These are phyloP conservation scores for Syncephalis plumigaleata DNA, from an alignment of 371 early-diverging fungal species.

Conservation along the genomic window DNA sequence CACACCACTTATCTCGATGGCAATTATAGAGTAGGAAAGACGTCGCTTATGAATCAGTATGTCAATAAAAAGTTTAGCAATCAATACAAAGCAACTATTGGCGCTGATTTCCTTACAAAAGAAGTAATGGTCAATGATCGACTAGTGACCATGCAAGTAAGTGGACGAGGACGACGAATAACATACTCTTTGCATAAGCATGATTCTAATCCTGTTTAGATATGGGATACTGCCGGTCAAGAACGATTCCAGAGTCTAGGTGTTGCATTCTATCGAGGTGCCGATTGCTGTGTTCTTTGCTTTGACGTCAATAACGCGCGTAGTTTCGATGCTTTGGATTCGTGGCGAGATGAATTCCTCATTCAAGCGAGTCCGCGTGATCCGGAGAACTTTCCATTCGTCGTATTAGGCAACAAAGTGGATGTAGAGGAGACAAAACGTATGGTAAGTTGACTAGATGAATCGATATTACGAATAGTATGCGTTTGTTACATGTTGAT, in stretches of 20 bases:
- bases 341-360: constrained; percentile 95
- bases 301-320: constrained; percentile 93
- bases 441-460: constrained; percentile 29
- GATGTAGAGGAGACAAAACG: constrained; percentile 79
- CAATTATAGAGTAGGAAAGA: constrained; percentile 72
- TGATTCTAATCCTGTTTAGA: constrained; percentile 21
- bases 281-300: constrained; percentile 97
- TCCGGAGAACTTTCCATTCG: constrained; percentile 95
- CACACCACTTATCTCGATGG: too few species aligned
- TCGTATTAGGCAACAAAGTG: constrained; percentile 95
- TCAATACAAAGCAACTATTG: constrained; percentile 99
- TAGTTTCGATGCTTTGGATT: constrained; percentile 89
- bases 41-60: constrained; percentile 98
- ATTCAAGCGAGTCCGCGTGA: constrained; percentile 87
- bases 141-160: constrained; percentile 81
- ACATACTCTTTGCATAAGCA: too few species aligned
- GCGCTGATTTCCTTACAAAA: constrained; percentile 99
- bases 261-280: constrained; percentile 95
- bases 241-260: constrained; percentile 97
- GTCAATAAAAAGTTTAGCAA: constrained; percentile 94
- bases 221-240: constrained; percentile 92
- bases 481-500: too few species aligned
- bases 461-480: not conserved
- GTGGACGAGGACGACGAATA: too few species aligned
- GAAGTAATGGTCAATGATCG: constrained; percentile 85